Evolutionary conservation across 108 stramenopile genomes (phyloP), one percentile per base, ranked within the genome.

Genomic region (Nannochloropsis salina): DNA sequence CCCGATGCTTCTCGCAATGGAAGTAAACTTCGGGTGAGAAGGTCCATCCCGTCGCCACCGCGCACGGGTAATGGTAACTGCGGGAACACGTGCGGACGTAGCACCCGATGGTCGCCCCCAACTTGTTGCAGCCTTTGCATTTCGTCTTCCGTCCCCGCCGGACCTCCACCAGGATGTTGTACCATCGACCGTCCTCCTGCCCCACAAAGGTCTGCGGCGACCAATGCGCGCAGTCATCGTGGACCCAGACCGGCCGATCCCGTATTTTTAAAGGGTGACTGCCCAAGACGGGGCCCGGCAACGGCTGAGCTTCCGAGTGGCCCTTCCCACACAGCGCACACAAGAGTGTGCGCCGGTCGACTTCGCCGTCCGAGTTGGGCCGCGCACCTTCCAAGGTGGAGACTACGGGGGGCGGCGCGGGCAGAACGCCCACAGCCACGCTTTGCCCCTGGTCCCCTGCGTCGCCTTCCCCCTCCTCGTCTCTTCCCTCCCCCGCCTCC

Each of bases 71-170:
- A 81, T 88, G 87, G 81, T 84, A 88, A 12, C 83, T 81, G 80
- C 82, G 45, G 83, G 47, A 81, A 81, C 87, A 88, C 45, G 79
- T 43, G 81, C 84, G 74, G 11, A 88, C 84, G 12, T 84, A 42
- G 47, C 87, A 88, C 44, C 87, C 87, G 51, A 88, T 88, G 11
- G 87, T 88, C 42, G 87, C 87, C 21, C 87, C 87, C 45, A 51
- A 42, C 1, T 74, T 47, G 81, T 44, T 82, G 43, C 87, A 88
- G 42, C n/a, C 81, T 43, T 83, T 84, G 81, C 87, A 88, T 12
- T 12, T 81, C 84, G 84, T 43, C 84, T 81, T 61, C n/a, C 87
- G 80, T 22, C 87, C 87, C 41, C 87, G 84, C 82, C 84, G 80
- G 40, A 87, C 61, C 83, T 87, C 10, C 31, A 51, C 21, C 20